These are phyloP conservation scores for Rhizopus sp. DNA, from an alignment of 371 early-diverging fungal species.

Conservation along the genomic window DNA sequence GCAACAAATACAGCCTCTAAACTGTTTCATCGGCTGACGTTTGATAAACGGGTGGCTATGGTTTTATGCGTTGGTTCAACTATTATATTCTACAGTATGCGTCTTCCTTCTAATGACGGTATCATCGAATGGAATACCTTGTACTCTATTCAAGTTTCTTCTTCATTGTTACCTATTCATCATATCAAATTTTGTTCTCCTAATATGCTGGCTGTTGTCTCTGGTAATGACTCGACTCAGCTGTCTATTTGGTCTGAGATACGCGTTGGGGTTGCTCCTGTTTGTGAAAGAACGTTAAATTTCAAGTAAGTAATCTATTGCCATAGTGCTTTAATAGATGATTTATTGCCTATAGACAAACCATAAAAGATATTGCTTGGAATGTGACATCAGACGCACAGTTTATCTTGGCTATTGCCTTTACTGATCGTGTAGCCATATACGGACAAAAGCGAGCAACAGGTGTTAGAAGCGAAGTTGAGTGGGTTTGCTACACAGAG, in stretches of 20 bases:
- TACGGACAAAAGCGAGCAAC: constrained; percentile 53
- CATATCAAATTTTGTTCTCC: constrained; percentile 20
- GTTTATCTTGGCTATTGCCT: constrained; percentile 67
- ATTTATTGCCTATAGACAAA: constrained; percentile 20
- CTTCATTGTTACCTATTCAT: neutral
- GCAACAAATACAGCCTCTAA: constrained; percentile 26
- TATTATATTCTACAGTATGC: constrained; percentile 20
- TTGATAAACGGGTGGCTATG: constrained; percentile 9
- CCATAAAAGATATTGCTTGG: constrained; percentile 67
- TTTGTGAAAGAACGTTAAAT: constrained; percentile 15
- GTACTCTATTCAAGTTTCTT: constrained; percentile 22
- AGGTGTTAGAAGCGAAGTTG: constrained; percentile 13
- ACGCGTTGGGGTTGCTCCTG: constrained; percentile 28
- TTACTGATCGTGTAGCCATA: constrained; percentile 44
- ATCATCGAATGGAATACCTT: constrained; percentile 27
- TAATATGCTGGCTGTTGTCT: constrained; percentile 19
- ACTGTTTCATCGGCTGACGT: constrained; percentile 19
- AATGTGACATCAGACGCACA: constrained; percentile 74
- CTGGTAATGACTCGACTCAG: constrained; percentile 11
- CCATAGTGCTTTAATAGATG: neutral
- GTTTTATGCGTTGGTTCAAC: constrained; percentile 11
- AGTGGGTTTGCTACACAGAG: constrained; percentile 52
- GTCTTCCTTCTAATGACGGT: neutral
- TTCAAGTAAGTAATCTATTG: constrained; percentile 28
- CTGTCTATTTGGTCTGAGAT: constrained; percentile 45